Conservation (phyloP, 2,329 filamentous ascomycete genomes). For the Hysterium pulicare region DNA sequence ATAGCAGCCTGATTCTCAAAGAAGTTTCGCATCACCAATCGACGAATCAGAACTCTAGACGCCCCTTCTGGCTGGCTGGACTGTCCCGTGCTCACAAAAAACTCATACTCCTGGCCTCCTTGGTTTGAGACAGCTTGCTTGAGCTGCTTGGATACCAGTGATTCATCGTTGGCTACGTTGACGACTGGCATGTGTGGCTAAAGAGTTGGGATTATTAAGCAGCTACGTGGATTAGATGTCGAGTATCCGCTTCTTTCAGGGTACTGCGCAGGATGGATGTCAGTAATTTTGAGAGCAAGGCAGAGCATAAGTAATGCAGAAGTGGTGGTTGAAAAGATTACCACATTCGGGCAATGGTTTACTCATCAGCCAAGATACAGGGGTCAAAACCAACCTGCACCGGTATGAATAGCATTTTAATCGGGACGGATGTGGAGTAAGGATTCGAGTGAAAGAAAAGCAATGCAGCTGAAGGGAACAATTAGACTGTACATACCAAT, state of each 20-base stretch:
- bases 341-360: neutral
- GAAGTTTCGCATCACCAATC: constrained; percentile 27
- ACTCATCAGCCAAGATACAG: neutral
- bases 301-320: no score
- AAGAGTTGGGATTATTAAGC: neutral
- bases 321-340: neutral
- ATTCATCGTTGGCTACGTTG: neutral
- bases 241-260: no score
- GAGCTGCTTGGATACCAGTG: constrained; percentile 1
- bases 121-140: neutral
- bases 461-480: no score
- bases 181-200: no score
- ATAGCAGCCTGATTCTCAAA: constrained; percentile 16
- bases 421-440: no score
- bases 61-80: constrained; percentile 19
- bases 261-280: no score
- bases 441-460: no score
- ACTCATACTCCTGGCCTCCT: constrained; percentile 19
- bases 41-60: constrained; percentile 20
- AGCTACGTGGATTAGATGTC: no score
- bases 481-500: no score
- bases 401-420: no score
- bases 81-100: constrained; percentile 23
- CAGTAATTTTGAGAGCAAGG: no score
- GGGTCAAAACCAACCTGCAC: no score